Percentiles rank a stretch among this genome's conserved stretches.
These are phyloP conservation scores for Phytomonas sp. DNA, from an alignment of 208 protist species.

Conservation along the genomic window DNA sequence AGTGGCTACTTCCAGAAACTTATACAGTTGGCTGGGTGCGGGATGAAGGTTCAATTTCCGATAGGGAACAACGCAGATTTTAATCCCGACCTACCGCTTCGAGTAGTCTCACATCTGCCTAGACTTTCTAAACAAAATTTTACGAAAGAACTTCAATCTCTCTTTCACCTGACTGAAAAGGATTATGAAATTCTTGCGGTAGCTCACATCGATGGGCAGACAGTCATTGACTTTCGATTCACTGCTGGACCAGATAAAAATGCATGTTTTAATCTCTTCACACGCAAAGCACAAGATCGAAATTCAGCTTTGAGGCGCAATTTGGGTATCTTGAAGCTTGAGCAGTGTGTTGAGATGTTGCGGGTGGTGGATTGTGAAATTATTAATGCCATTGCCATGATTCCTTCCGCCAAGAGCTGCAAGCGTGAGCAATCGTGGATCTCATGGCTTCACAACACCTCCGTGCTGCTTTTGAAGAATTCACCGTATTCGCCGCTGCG, in stretches of 20 bases:
- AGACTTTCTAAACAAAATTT: conserved; percentile 66
- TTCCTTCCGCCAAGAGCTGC: conserved; percentile 66
- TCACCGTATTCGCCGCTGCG: conserved; percentile 79
- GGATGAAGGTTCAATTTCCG: conserved; percentile 35
- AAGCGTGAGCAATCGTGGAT: conserved; percentile 89
- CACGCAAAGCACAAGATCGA: conserved; percentile 62
- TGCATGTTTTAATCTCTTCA: conserved; percentile 68
- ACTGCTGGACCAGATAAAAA: conserved; percentile 27
- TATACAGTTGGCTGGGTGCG: conserved; percentile 40
- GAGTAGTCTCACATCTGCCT: conserved; percentile 64
- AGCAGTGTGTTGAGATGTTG: conserved; percentile 47
- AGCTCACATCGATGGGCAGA: conserved; percentile 54
- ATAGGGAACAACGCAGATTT: conserved; percentile 29
- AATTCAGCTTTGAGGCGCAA: conserved; percentile 78
- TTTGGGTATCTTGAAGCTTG: conserved; percentile 71
- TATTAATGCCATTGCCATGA: conserved; percentile 46
- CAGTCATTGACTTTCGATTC: conserved; percentile 71
- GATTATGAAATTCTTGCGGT: conserved; percentile 60
- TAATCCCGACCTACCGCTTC: conserved; percentile 62
- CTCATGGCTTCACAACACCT: conserved; percentile 76
- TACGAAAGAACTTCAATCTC: conserved; percentile 65
- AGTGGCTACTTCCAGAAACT: conserved; percentile 55
- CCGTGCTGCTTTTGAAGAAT: conserved; percentile 55
- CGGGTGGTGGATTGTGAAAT: conserved; percentile 33
- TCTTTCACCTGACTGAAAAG: conserved; percentile 27